These are phyloP conservation scores for Rhizopogon vesiculosus DNA, from an alignment of 768 basidiomycete genomes.

Conservation along the genomic window DNA sequence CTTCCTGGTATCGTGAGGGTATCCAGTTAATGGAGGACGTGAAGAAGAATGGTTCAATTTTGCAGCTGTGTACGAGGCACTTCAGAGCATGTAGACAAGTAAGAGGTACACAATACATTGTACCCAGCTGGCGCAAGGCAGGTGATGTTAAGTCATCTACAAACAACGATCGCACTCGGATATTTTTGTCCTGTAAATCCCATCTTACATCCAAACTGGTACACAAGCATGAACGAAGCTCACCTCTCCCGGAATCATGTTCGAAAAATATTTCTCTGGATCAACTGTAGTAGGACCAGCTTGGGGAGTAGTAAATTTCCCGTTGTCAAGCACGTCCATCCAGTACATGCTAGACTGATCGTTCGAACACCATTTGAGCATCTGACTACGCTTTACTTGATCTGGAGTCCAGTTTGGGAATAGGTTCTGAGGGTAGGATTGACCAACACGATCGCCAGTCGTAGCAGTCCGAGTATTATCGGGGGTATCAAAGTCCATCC, in stretches of 20 bases:
- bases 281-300: slow-evolving; percentile 8
- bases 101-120: slow-evolving; percentile 32
- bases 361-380: slow-evolving; percentile 16
- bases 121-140: slow-evolving; percentile 52
- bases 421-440: slow-evolving; percentile 21
- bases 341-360: slow-evolving; percentile 18
- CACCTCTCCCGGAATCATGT: slow-evolving; percentile 27
- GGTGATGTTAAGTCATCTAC: slow-evolving; percentile 45
- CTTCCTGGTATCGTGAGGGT: slow-evolving; percentile 60
- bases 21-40: slow-evolving; percentile 64
- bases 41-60: slow-evolving; percentile 62
- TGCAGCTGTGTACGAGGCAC: slow-evolving; percentile 29
- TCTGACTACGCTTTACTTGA: slow-evolving; percentile 26
- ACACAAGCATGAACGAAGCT: slow-evolving; percentile 9
- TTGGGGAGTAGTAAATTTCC: slow-evolving; percentile 5
- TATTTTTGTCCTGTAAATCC: slow-evolving; percentile 21
- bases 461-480: background rate
- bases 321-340: slow-evolving; percentile 16
- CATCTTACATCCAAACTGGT: background rate
- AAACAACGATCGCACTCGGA: slow-evolving; percentile 39
- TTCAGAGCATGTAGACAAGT: background rate
- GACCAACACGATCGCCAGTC: background rate
- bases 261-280: slow-evolving; percentile 31
- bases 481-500: slow-evolving; percentile 14
- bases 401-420: slow-evolving; percentile 29